These are phyloP conservation scores for Bryopsis sp. DNA, from an alignment of 139 green algal species.

Conservation along the genomic window DNA sequence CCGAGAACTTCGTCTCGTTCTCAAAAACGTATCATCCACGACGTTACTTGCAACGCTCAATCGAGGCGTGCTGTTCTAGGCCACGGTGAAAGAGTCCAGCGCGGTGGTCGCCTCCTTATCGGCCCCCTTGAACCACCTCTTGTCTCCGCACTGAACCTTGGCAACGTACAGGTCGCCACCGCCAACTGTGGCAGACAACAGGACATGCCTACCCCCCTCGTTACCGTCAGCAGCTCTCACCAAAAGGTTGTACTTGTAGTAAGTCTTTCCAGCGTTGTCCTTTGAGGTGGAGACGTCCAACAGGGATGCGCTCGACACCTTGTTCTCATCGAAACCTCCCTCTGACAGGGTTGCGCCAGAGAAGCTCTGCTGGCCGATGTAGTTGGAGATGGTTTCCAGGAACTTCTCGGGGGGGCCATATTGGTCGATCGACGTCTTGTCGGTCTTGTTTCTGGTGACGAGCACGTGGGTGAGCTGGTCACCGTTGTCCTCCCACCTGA, in stretches of 20 bases:
- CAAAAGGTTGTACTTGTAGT: conserved; percentile 71
- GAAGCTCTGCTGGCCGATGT: conserved; percentile 74
- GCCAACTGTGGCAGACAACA: conserved; percentile 80
- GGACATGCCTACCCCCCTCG: conserved; percentile 93
- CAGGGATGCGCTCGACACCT: conserved; percentile 69
- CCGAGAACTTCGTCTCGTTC: no score
- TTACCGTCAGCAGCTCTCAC: conserved; percentile 73
- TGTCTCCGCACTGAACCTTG: conserved; percentile 85
- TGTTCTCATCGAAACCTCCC: conserved; percentile 85
- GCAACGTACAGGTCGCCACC: conserved; percentile 78
- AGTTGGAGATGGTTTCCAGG: conserved; percentile 63
- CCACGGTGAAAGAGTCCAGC: conserved; percentile 76
- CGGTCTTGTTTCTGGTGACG: conserved; percentile 59
- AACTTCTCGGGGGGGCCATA: conserved; percentile 81
- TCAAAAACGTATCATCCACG: no score
- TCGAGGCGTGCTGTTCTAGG: no score
- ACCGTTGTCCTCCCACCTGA: conserved; percentile 88
- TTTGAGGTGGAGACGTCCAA: conserved; percentile 65
- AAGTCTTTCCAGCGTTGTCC: conserved; percentile 91
- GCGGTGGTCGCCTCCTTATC: conserved; percentile 53
- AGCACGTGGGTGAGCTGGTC: conserved; percentile 85
- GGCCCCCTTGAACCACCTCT: conserved; percentile 91
- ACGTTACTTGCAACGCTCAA: no score
- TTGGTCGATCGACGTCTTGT: conserved; percentile 73
- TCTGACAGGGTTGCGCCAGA: conserved; percentile 77